Base-by-base conservation (phyloP, 2,329 filamentous ascomycete genomes). In the Calonectria pseudoreteaudii region DNA sequence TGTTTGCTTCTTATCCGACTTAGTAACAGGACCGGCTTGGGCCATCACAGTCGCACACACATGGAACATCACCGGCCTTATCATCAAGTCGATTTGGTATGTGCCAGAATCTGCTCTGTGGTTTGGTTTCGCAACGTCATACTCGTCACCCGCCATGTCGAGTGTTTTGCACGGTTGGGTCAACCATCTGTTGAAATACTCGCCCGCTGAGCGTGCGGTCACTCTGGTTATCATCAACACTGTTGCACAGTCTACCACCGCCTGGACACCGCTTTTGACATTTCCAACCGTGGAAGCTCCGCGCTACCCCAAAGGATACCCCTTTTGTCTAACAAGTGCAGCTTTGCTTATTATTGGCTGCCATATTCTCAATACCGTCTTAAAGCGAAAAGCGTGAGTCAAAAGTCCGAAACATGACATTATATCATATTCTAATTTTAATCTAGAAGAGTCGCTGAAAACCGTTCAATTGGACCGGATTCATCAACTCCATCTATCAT, bases 121-220 rank as follows among this genome's bases (percentile, higher is more conserved):
- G 77, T 79, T 78, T 62, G 77, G 64, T 5, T 78, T 91, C 86
- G 79, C 81, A 34, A 89, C 86, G 0, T 87, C 85, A 0, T 90
- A 88, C 77, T 85, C 85, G 0, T 84, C 88, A 0, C 85, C 87
- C 8, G 86, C 89, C 1, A 87, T 91, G 83, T 90, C 89, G 0
- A 89, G 87, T 53, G 87, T 90, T 1, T 81, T 91, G 16, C 88
- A 91, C 69, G 89, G 89, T 7, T 91, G 89, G 88, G 86, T 89
- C 4, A 91, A 91, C 74, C 87, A 83, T 31, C 82, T 86, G 52
- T 80, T 91, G 3, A 84, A 85, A n/a, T 83, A 85, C 34, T 86
- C 86, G 3, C 85, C 86, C 0, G 86, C 85, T 0, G 86, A 90
- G 74, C 83, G 90, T 10, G 84, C 88, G 0, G 85, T 90, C 58